Conservation (phyloP, 305 asterid genomes). For the Coffea humblotiana region DNA sequence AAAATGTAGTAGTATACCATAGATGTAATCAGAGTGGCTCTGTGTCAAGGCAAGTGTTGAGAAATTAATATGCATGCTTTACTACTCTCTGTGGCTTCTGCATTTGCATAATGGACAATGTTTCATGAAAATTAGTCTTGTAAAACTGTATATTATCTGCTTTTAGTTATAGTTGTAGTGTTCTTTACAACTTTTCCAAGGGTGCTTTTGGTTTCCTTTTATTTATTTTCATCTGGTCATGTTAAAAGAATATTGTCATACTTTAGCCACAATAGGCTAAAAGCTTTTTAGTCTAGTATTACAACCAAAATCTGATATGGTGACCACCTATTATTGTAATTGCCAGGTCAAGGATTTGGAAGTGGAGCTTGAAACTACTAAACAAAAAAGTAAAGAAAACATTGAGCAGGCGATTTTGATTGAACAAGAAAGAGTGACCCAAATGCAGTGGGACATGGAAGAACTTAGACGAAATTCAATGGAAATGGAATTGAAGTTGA, state of each 20-base stretch:
- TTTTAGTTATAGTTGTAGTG: not conserved
- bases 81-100: not conserved
- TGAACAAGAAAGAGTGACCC: slow-evolving; percentile 91
- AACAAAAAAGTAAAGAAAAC: slow-evolving; percentile 82
- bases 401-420: slow-evolving; percentile 85
- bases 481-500: slow-evolving; percentile 85
- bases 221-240: not conserved
- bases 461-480: slow-evolving; percentile 76
- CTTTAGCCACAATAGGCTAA: not conserved
- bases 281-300: not conserved
- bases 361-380: slow-evolving; percentile 91
- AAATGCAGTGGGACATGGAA: slow-evolving; percentile 99
- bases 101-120: not conserved
- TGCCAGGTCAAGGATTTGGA: slow-evolving; percentile 94
- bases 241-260: not conserved
- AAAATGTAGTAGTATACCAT: not conserved
- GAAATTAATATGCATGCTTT: not conserved
- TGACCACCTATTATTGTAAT: slow-evolving; percentile 15
- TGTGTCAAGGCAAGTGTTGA: not conserved
- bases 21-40: not conserved
- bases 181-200: not conserved
- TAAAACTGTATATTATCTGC: not conserved
- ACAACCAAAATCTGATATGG: not conserved
- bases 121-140: not conserved
- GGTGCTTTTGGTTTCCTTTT: not conserved